phyloP scores from a whole-genome alignment of 306 rosid species.

The Cucumis sativus region DNA sequence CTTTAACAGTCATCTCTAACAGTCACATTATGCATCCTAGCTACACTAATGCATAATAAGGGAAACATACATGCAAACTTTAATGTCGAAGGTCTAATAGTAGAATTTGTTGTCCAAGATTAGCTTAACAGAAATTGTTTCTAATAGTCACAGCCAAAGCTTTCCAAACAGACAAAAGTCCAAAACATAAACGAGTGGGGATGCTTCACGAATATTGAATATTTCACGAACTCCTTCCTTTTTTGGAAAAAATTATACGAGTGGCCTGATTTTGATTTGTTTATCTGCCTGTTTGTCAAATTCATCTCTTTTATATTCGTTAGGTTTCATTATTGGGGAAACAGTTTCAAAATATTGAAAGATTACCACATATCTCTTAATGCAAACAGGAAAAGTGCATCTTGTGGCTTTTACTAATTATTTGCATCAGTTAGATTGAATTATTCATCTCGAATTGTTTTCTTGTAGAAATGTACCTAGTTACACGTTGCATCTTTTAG shows the following conservation, averaged over 20 bases:
- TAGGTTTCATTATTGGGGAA: background rate
- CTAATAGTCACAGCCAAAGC: too few species aligned
- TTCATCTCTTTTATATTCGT: background rate
- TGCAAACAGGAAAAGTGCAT: background rate
- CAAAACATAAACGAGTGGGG: too few species aligned
- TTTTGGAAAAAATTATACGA: background rate
- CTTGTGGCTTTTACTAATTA: background rate
- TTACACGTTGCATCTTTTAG: background rate
- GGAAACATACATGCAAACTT: too few species aligned
- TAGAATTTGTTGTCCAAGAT: too few species aligned
- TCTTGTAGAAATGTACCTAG: background rate
- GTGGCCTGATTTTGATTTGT: background rate
- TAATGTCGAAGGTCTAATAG: too few species aligned
- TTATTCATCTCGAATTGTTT: background rate
- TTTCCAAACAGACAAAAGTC: too few species aligned
- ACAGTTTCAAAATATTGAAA: background rate
- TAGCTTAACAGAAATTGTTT: too few species aligned
- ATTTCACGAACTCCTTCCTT: background rate
- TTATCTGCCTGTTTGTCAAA: background rate
- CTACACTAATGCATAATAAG: too few species aligned
- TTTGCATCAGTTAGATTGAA: too few species aligned
- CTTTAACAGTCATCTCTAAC: too few species aligned
- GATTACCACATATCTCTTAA: background rate
- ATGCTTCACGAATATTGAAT: too few species aligned
- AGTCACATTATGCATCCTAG: too few species aligned